These are phyloP conservation scores for Mycena citricolor DNA, from an alignment of 1,284 basidiomycete genomes.

Conservation along the genomic window DNA sequence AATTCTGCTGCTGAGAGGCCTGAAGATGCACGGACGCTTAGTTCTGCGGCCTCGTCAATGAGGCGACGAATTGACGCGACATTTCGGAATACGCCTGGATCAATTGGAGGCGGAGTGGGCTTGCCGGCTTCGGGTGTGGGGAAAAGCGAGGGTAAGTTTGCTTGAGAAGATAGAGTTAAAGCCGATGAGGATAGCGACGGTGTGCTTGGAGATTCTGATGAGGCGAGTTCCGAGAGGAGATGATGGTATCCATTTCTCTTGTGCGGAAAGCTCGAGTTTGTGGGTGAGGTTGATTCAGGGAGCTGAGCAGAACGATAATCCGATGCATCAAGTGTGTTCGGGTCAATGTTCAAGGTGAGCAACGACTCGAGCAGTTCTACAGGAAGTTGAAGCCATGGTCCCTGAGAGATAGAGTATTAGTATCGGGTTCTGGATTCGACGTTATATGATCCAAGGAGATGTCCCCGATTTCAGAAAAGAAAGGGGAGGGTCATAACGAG, in stretches of 20 bases:
- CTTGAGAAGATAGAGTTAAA: conserved; percentile 31
- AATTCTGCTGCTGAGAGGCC: conserved; percentile 73
- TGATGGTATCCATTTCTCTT: conserved; percentile 43
- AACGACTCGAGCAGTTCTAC: conserved; percentile 80
- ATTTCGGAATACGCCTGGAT: conserved; percentile 78
- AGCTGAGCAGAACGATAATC: conserved; percentile 43
- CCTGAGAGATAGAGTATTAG: conserved; percentile 42
- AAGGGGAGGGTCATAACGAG: conserved; percentile 19
- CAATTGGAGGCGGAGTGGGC: conserved; percentile 75
- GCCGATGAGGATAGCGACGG: conserved; percentile 12
- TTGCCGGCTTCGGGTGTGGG: conserved; percentile 57
- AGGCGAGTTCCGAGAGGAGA: conserved; percentile 44
- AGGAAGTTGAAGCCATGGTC: conserved; percentile 84
- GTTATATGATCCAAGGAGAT: neutral
- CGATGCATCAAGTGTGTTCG: conserved; percentile 52
- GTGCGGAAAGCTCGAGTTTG: conserved; percentile 28
- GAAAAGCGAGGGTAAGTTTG: conserved; percentile 44
- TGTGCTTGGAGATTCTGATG: conserved; percentile 53
- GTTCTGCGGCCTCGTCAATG: conserved; percentile 81
- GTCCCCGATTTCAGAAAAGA: conserved; percentile 2
- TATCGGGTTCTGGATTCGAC: neutral
- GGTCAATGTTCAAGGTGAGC: conserved; percentile 71
- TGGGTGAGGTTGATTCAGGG: conserved; percentile 28
- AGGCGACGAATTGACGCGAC: conserved; percentile 70
- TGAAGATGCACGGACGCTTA: conserved; percentile 78